Percentiles rank a stretch among this genome's conserved stretches.
Conservation (phyloP, 768 basidiomycete species). For the Pisolithus orientalis region DNA sequence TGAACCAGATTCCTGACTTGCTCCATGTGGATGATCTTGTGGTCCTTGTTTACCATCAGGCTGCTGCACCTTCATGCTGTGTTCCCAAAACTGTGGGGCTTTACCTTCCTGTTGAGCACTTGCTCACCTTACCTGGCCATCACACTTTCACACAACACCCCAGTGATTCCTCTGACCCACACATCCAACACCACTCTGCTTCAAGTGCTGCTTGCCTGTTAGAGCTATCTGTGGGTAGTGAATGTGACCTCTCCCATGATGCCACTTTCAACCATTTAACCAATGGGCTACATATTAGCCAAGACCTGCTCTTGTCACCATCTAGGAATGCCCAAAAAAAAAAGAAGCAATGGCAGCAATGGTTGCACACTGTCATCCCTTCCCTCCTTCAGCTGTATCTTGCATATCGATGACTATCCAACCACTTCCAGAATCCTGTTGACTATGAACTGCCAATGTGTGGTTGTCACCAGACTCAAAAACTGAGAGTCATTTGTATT, state of each 20-base stretch:
- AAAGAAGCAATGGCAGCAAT: conserved; percentile 1
- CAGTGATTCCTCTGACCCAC: not conserved
- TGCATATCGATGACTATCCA: not conserved
- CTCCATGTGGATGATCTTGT: not conserved
- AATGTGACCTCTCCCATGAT: no score
- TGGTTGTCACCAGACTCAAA: not conserved
- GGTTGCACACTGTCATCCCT: conserved; percentile 3
- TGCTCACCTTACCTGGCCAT: not conserved
- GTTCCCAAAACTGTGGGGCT: not conserved
- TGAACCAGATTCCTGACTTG: no score
- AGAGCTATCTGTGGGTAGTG: not conserved
- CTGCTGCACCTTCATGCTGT: not conserved
- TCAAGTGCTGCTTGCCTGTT: not conserved
- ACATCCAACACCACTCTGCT: not conserved
- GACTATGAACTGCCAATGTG: not conserved
- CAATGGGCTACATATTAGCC: not conserved
- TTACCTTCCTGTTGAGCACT: not conserved
- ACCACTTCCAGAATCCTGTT: not conserved
- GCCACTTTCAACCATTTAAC: not conserved
- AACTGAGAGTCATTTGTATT: conserved; percentile 1
- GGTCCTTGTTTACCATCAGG: not conserved
- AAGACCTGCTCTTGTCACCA: not conserved
- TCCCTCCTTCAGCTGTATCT: conserved; percentile 4
- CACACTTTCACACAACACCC: not conserved
- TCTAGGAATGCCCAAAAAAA: conserved; percentile 1